Base-by-base conservation (phyloP, 352 stramenopile genomes). In the Phytopythium montanum region DNA sequence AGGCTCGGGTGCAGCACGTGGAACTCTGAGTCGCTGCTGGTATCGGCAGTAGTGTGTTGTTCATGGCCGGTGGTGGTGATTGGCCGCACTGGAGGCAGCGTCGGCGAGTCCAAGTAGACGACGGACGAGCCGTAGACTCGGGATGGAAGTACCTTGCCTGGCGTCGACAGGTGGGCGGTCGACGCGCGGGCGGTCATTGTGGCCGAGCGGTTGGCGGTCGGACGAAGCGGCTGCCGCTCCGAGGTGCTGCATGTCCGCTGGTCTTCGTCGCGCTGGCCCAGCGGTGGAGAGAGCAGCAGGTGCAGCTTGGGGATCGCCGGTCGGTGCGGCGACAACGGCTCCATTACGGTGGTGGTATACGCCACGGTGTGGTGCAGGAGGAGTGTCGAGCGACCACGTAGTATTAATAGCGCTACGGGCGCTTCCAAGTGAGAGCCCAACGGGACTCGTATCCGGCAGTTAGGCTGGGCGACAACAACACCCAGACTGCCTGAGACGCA, bases 1-100 rank as follows among this genome's bases (percentile, higher is more conserved):
- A 92, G 66, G 39, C 57, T 74, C 36, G 81, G 79, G 26, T 88
- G 81, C 25, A 92, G 52, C 14, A 88, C 64, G 8, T 69, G 66
- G 41, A 91, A 88, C 49, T 78, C 77, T 25, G 64, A 54, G n/a
- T 67, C 61, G 33, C 41, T 60, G 8, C 61, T 36, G 3, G 23
- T 18, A 12, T 21, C 5, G 2, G 44, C 23, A 25, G 23, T 8
- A 12, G 21, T 9, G 2, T 49, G 21, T 44, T 42, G 60, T 45
- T 56, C 58, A 19, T 29, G 16, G 13, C 34, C 60, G 34, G 28
- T 65, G 42, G 60, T 50, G 9, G 54, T 58, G 19, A 45, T 62
- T 10, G 38, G 28, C 60, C 42, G 66, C 66, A 83, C 79, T 4
- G 63, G 73, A 38, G 69, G 73, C 3, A 80, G 60, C 54, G 69